Conservation (phyloP, 1,284 basidiomycete genomes). For the Volvariella volvacea region DNA sequence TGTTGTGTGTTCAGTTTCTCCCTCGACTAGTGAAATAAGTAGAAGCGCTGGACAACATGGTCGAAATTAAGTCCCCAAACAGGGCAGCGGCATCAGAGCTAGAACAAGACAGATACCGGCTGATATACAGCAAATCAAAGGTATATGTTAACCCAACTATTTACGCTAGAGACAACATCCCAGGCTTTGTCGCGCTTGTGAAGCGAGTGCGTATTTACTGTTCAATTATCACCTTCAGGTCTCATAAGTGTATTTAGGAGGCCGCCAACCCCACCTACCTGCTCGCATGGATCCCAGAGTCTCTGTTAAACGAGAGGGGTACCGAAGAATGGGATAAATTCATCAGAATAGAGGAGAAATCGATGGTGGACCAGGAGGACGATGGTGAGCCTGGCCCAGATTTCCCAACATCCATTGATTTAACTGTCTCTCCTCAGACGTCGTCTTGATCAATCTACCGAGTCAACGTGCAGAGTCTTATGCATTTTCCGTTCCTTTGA, state of each 20-base stretch:
- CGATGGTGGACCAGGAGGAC: slow-evolving; percentile 55
- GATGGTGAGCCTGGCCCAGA: slow-evolving; percentile 45
- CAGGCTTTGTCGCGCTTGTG: slow-evolving; percentile 87
- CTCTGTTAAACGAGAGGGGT: slow-evolving; percentile 69
- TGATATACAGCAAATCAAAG: slow-evolving; percentile 87
- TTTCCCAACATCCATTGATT: slow-evolving; percentile 3
- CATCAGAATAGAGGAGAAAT: slow-evolving; percentile 69
- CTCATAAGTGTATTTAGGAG: slow-evolving; percentile 43
- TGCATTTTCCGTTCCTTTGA: slow-evolving; percentile 89
- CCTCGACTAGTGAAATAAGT: too few relatives aligned
- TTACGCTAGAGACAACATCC: slow-evolving; percentile 87
- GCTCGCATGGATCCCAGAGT: slow-evolving; percentile 83
- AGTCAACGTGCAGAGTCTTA: slow-evolving; percentile 79
- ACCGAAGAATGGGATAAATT: slow-evolving; percentile 81
- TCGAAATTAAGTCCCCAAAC: slow-evolving; percentile 53
- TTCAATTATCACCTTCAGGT: slow-evolving; percentile 2
- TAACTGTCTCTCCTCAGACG: slow-evolving; percentile 38
- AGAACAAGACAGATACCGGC: slow-evolving; percentile 58
- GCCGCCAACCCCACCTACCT: slow-evolving; percentile 66
- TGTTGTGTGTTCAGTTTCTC: too few relatives aligned
- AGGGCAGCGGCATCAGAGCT: slow-evolving; percentile 3
- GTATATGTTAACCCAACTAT: slow-evolving; percentile 93
- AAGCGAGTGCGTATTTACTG: slow-evolving; percentile 51
- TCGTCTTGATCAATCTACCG: slow-evolving; percentile 73
- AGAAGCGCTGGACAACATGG: slow-evolving; percentile 52